Evolutionary conservation across 2,329 filamentous ascomycete species (phyloP), one percentile per base, ranked within the genome.

Genomic region (Cercospora sp.): DNA sequence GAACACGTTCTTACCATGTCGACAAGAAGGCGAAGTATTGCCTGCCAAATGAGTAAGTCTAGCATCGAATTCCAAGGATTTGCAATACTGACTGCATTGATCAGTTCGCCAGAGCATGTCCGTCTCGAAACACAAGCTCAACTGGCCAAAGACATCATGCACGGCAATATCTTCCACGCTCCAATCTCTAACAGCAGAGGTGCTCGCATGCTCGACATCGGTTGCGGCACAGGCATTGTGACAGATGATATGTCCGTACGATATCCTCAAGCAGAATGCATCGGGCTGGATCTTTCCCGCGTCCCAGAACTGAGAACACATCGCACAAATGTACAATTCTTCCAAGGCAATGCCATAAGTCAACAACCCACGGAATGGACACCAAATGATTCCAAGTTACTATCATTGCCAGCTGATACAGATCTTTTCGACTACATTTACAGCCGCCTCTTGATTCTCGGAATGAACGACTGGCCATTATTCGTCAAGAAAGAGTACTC

Each of bases 261-360:
- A 18, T 69, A 63, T 58, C 72, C 68, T 51, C 67, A 76, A 13
- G 72, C 77, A 16, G 71, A 78, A 62, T 74, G 80, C 8, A 74
- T 74, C 60, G 79, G 75, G 36, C 78, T 77, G 28, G 80, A 82
- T 66, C 72, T 79, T 20, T 69, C 65, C 20, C 12, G 61, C 20
- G 69, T 75, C 3, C 68, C 68, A 42, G 20, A 33, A 10, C 57
- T 63, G 26, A 48, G 60, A 9, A 12, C 28, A 53, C 66, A 67
- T 26, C 30, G 36, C 20, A 10, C 33, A 0, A 69, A 67, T 20
- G 60, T 66, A 6, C 58, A 23, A 4, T 72, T 69, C 51, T 60
- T 69, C 36, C 61, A 72, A 60, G 68, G 68, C 36, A 68, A 72
- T 51, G 42, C 66, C 28, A 33, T 62, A 5, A 30, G 31, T 18